These are phyloP conservation scores for Pulveroboletus frians DNA, from an alignment of 768 basidiomycete genomes.

Conservation along the genomic window DNA sequence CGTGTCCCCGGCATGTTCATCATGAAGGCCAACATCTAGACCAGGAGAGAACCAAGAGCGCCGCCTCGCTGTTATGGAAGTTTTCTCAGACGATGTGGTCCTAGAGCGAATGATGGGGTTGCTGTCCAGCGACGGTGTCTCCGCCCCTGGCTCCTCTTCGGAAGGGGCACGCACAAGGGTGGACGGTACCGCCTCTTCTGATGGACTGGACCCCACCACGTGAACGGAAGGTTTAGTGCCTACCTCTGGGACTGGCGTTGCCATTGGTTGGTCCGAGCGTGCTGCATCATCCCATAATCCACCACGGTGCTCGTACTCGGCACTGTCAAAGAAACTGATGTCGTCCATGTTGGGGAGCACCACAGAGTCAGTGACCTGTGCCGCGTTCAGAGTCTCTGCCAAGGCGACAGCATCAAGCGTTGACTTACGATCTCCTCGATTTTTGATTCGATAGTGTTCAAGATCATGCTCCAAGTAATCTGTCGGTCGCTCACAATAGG, in stretches of 20 bases:
- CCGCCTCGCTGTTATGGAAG: constrained; percentile 33
- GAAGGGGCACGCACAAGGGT: constrained; percentile 24
- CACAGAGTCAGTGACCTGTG: constrained; percentile 85
- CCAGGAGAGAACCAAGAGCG: constrained; percentile 54
- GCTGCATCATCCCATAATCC: constrained; percentile 85
- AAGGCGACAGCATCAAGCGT: not conserved
- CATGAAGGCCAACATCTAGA: constrained; percentile 34
- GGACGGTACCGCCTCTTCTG: constrained; percentile 29
- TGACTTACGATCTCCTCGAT: constrained; percentile 78
- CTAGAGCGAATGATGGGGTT: constrained; percentile 20
- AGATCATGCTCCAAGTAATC: constrained; percentile 90
- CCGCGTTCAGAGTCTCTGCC: constrained; percentile 63
- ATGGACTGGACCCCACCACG: constrained; percentile 28
- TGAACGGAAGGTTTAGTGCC: constrained; percentile 3
- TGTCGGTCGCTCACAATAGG: constrained; percentile 93
- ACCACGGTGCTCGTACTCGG: constrained; percentile 59
- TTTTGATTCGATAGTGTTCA: constrained; percentile 83
- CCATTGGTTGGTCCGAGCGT: constrained; percentile 34
- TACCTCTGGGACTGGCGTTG: constrained; percentile 6
- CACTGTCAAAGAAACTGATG: constrained; percentile 89
- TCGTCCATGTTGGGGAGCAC: constrained; percentile 99
- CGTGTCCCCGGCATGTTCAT: constrained; percentile 19
- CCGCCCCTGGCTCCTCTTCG: constrained; percentile 24
- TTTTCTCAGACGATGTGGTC: constrained; percentile 20
- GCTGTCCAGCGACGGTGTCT: constrained; percentile 23